These are phyloP conservation scores for Wakefieldia striispora DNA, from an alignment of 768 basidiomycete species.

Conservation along the genomic window DNA sequence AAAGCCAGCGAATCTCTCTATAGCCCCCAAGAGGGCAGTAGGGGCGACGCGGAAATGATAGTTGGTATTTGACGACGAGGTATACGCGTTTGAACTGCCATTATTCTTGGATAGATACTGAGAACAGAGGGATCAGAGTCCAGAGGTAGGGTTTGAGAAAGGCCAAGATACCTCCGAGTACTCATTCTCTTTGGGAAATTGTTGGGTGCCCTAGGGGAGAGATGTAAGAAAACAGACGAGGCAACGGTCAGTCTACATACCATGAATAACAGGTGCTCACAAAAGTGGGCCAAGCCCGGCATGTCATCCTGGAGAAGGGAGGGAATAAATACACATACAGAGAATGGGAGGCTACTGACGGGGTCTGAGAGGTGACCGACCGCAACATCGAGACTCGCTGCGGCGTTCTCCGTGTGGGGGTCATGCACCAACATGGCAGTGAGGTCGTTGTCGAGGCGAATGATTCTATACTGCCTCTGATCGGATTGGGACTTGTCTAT, in stretches of 20 bases:
- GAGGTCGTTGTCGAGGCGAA: slow-evolving; percentile 87
- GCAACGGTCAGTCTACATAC: slow-evolving; percentile 41
- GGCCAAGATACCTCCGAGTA: slow-evolving; percentile 68
- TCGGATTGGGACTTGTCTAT: slow-evolving; percentile 76
- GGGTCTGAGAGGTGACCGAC: slow-evolving; percentile 95
- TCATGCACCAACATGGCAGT: slow-evolving; percentile 85
- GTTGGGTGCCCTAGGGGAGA: slow-evolving; percentile 63
- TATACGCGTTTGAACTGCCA: slow-evolving; percentile 91
- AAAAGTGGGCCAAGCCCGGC: slow-evolving; percentile 92
- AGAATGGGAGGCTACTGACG: slow-evolving; percentile 42
- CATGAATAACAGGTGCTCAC: slow-evolving; percentile 96
- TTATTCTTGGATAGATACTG: slow-evolving; percentile 81
- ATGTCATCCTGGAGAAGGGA: slow-evolving; percentile 62
- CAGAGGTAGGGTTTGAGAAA: not conserved
- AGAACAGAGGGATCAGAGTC: not conserved
- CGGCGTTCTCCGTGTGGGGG: slow-evolving; percentile 85
- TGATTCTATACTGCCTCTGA: slow-evolving; percentile 75
- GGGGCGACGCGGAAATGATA: slow-evolving; percentile 77
- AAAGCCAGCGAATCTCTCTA: slow-evolving; percentile 79
- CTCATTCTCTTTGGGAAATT: slow-evolving; percentile 90
- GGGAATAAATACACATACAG: not conserved
- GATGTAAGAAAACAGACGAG: not conserved
- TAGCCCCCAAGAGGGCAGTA: slow-evolving; percentile 60
- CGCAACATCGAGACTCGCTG: slow-evolving; percentile 90
- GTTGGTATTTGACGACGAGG: slow-evolving; percentile 88